These are phyloP conservation scores for Hirschioporus abietinus DNA, from an alignment of 768 basidiomycete species.

Conservation along the genomic window DNA sequence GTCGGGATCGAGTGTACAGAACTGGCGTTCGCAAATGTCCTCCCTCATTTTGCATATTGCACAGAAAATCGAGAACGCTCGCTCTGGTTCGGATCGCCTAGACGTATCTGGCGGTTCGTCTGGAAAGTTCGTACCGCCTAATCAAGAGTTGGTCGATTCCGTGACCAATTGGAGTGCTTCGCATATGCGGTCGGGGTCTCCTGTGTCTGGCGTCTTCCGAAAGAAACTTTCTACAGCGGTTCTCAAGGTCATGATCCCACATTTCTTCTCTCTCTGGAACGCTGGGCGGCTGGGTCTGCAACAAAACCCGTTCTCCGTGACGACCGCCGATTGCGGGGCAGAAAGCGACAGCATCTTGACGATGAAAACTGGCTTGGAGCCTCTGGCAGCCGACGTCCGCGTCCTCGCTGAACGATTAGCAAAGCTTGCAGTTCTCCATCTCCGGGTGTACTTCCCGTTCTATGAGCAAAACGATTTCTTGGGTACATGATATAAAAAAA, in stretches of 20 bases:
- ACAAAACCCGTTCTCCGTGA: slow-evolving; percentile 9
- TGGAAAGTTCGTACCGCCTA: slow-evolving; percentile 32
- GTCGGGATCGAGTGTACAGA: slow-evolving; percentile 37
- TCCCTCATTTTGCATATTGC: slow-evolving; percentile 75
- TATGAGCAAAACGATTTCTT: slow-evolving; percentile 68
- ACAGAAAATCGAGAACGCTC: slow-evolving; percentile 47
- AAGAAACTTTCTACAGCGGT: slow-evolving; percentile 60
- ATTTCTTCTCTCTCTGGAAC: background rate
- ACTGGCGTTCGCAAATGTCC: slow-evolving; percentile 51
- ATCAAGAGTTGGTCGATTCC: slow-evolving; percentile 48
- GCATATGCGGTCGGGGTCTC: slow-evolving; percentile 56
- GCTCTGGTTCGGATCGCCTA: slow-evolving; percentile 3
- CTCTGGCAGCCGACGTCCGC: slow-evolving; percentile 63
- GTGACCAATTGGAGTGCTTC: slow-evolving; percentile 69
- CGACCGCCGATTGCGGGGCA: slow-evolving; percentile 14
- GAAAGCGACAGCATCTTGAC: slow-evolving; percentile 11
- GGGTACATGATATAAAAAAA: background rate
- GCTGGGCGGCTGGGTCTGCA: background rate
- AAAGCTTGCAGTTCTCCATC: slow-evolving; percentile 67
- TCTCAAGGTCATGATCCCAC: slow-evolving; percentile 50
- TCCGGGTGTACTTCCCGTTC: slow-evolving; percentile 69
- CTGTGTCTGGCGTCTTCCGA: slow-evolving; percentile 55
- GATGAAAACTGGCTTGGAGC: slow-evolving; percentile 60
- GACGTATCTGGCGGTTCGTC: background rate
- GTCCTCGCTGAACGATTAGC: slow-evolving; percentile 66